A percentile compares a stretch with the other conserved stretches of the same genome.
These are phyloP conservation scores for Dunaliella sp. DNA, from an alignment of 139 green algal species.

Conservation along the genomic window DNA sequence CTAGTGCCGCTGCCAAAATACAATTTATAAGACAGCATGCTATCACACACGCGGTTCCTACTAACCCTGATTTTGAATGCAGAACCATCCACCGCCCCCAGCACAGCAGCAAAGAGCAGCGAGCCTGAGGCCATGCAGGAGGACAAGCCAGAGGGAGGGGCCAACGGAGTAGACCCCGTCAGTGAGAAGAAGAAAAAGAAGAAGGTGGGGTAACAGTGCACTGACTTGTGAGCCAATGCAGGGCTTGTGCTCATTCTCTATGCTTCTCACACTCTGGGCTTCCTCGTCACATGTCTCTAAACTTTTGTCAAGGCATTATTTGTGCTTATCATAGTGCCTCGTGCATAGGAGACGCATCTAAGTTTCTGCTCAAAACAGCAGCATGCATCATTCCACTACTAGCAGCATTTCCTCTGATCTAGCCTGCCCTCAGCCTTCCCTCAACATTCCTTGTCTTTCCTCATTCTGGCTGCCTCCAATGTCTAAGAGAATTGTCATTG, in stretches of 20 bases:
- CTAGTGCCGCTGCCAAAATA: no score
- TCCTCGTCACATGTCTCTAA: not conserved
- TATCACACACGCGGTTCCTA: no score
- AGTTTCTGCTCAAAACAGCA: not conserved
- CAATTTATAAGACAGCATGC: no score
- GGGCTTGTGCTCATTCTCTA: not conserved
- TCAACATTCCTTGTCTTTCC: not conserved
- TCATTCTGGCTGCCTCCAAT: no score
- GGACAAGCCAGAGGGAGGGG: constrained; percentile 45
- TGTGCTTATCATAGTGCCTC: not conserved
- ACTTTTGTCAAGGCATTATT: not conserved
- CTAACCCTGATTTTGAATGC: no score
- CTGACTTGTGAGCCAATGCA: not conserved
- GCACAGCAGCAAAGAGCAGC: constrained; percentile 35
- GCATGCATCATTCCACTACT: not conserved
- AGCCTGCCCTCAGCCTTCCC: not conserved
- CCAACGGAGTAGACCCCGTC: constrained; percentile 45
- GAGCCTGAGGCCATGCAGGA: constrained; percentile 21
- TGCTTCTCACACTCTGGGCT: not conserved
- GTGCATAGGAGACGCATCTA: not conserved
- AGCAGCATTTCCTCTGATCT: constrained; percentile 18
- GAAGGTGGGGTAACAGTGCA: constrained; percentile 24
- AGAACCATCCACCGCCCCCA: constrained; percentile 5
- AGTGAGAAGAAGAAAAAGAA: constrained; percentile 67
- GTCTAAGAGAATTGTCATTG: no score